Base-by-base conservation (phyloP, 2,329 filamentous ascomycete species). In the Neonectria faginata region DNA sequence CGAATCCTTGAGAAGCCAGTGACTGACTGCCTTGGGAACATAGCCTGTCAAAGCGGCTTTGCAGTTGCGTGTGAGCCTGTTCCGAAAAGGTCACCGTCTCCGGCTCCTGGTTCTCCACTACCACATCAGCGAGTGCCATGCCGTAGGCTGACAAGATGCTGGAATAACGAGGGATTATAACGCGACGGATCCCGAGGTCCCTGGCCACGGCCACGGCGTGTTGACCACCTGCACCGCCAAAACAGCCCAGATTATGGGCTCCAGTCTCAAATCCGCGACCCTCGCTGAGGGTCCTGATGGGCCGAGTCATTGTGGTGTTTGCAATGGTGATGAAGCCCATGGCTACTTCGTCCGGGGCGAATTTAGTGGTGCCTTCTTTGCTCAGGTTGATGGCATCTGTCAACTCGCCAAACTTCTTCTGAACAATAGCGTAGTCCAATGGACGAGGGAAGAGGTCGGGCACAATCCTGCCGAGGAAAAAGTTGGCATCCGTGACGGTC, bases 401-500 rank as follows among this genome's bases (percentile, higher is more conserved):
- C 16, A 84, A 69, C 16, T 78, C 71, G 25, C 72, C 57, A 60
- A 84, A 83, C 47, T 78, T 80, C 18, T 72, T 62, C 8, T 67
- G 69, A 1, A 78, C 76, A 2, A 80, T 69, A 5, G 79, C 78
- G 2, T 73, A 68, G 50, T 84, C 82, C 3, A 84, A 74, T 0
- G 80, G 70, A 70, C 88, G 81, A 56, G 89, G 89, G 69, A 92
- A 92, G 83, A 77, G 88, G 87, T 67, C 89, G 82, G 5, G 89
- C 63, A 76, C 73, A 31, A 78, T 75, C 45, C 89, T 81, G 3
- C 89, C 89, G 3, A 92, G 84, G 69, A 89, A 87, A 2, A 91
- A 75, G 69, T 92, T 92, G 0, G 89, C 90, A 76, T 92, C 90
- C 0, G 90, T 92, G 29, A 92, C 89, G 1, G 90, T 91, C 31